Evolutionary conservation across 2,329 filamentous ascomycete species (phyloP), one percentile per base, ranked within the genome.

Genomic region (Cordyceps tenuipes): DNA sequence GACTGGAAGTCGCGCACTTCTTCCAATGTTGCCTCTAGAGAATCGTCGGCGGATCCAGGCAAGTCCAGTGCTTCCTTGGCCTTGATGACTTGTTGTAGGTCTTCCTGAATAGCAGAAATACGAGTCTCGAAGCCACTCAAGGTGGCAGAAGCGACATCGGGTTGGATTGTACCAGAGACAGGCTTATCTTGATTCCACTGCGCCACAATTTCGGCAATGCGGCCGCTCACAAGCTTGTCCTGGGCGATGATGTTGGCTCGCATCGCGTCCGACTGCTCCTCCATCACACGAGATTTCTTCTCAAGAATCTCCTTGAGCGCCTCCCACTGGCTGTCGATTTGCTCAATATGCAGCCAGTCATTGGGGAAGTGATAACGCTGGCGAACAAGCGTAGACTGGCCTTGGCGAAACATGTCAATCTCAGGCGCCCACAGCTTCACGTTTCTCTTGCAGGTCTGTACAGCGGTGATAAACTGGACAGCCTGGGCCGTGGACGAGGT

Each of bases 1-100:
- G 93, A 97, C 75, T 96, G 96, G 77, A 99, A 99, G 73, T 99
- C 94, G 63, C 96, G 91, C 2, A 99, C 91, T 75, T 99, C 94
- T 71, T 97, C 93, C 17, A 97, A 80, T 9, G 97, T 89, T 29
- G 88, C 83, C n/a, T 84, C 81, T 23, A 99, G 83, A n/a, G 88
- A 86, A 56, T 88, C 89, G 66, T 96, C 90, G 0, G 87, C 79
- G 59, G 85, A 89, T 3, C 89, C 82, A 3, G 93, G 89, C 47
- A 99, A 82, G 70, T 96, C 91, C 47, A 99, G 85, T 4, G 94
- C 94, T 72, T 99, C 94, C 74, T 97, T 99, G 3, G 95, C 95
- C 72, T 91, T 96, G 6, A 90, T 88, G 15, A 99, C 91, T 85
- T 96, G 96, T 62, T 94, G 88, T 29, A 89, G 89, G 70, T 99